Percentiles rank a stretch among this genome's conserved stretches.
Evolutionary conservation across 305 asterid genomes (phyloP).

Genomic region (Fraxinus albicans): DNA sequence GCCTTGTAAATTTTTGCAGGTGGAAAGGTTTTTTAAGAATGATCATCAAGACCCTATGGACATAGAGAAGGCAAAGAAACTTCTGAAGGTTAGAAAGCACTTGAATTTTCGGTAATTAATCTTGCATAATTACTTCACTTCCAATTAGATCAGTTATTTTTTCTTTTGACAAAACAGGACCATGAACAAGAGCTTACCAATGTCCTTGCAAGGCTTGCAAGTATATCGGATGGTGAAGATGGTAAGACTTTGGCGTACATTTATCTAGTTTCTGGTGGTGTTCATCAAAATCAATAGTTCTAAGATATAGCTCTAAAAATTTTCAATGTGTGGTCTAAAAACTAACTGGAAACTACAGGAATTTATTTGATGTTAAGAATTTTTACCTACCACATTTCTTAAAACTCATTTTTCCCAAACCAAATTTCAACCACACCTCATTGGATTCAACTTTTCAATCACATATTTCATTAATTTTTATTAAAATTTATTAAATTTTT

Average conservation of each 20-base stretch:
- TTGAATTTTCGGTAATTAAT: slow-evolving; percentile 4
- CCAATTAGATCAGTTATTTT: neutral
- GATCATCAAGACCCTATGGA: slow-evolving; percentile 75
- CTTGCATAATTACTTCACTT: slow-evolving; percentile 5
- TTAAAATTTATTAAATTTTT: neutral
- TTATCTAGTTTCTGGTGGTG: neutral
- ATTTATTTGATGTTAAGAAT: neutral
- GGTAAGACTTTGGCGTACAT: slow-evolving; percentile 43
- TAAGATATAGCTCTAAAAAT: neutral
- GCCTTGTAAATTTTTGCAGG: slow-evolving; percentile 46
- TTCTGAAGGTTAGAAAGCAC: slow-evolving; percentile 33
- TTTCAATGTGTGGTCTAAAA: neutral
- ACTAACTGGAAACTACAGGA: neutral
- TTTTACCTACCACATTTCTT: neutral
- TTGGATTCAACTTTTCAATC: neutral
- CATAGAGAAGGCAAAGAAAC: slow-evolving; percentile 86
- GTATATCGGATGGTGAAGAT: slow-evolving; percentile 82
- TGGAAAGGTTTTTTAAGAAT: slow-evolving; percentile 74
- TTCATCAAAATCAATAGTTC: neutral
- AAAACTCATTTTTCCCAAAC: neutral
- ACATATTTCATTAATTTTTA: neutral
- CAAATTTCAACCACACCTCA: neutral
- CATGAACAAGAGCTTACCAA: slow-evolving; percentile 88
- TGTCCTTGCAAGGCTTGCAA: slow-evolving; percentile 80
- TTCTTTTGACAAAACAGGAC: slow-evolving; percentile 49